Conservation (phyloP, 371 early-diverging fungal species). For the Syncephalis plumigaleata region DNA sequence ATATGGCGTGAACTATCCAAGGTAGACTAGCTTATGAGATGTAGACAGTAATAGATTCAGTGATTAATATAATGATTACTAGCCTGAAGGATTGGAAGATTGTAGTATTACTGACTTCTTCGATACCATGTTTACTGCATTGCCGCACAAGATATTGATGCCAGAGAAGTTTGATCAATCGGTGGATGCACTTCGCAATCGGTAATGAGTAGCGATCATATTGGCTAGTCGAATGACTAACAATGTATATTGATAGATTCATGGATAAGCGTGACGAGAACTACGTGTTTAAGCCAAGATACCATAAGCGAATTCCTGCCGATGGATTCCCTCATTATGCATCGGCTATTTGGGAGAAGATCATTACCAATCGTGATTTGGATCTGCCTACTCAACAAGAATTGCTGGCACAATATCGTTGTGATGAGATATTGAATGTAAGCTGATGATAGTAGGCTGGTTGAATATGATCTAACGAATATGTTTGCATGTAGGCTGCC, state of each 20-base stretch:
- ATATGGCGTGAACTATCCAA: slow-evolving; percentile 82
- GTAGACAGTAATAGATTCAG: neutral
- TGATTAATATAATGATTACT: neutral
- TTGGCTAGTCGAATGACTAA: neutral
- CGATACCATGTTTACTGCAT: slow-evolving; percentile 75
- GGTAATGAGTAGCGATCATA: slow-evolving; percentile 19
- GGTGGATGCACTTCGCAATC: slow-evolving; percentile 40
- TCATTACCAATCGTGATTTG: slow-evolving; percentile 82
- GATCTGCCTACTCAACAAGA: slow-evolving; percentile 97
- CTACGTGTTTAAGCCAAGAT: slow-evolving; percentile 72
- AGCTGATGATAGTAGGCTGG: neutral
- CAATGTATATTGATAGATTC: slow-evolving; percentile 29
- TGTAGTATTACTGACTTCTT: slow-evolving; percentile 77
- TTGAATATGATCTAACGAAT: neutral
- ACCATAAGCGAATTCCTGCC: slow-evolving; percentile 85
- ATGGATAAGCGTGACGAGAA: slow-evolving; percentile 38
- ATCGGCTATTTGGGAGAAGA: slow-evolving; percentile 84
- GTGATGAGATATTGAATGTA: slow-evolving; percentile 88
- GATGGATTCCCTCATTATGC: slow-evolving; percentile 89
- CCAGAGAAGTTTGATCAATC: slow-evolving; percentile 67
- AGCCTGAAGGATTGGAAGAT: slow-evolving; percentile 68
- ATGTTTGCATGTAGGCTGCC: slow-evolving; percentile 22
- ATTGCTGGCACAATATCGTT: slow-evolving; percentile 91
- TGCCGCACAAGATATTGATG: slow-evolving; percentile 83
- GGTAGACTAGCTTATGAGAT: slow-evolving; percentile 15